Conservation (phyloP, 768 basidiomycete species). For the Trametopsis cervina region DNA sequence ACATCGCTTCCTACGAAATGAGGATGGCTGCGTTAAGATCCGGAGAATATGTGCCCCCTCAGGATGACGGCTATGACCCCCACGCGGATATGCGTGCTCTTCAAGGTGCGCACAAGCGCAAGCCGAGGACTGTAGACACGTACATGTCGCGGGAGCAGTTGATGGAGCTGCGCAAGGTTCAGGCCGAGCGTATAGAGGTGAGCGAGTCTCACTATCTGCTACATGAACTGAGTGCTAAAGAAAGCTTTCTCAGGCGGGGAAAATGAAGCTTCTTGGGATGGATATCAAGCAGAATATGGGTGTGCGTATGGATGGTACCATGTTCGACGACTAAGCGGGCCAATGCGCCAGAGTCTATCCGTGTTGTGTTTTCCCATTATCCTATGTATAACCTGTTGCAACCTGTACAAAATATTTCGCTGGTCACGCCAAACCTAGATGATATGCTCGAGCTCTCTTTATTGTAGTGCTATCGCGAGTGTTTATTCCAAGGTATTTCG, state of each 20-base stretch:
- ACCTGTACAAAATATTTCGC: too few species aligned
- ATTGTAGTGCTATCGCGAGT: too few species aligned
- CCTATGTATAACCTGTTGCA: background rate
- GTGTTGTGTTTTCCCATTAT: background rate
- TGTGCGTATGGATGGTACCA: constrained; percentile 75
- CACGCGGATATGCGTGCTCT: constrained; percentile 78
- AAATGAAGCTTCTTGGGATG: constrained; percentile 86
- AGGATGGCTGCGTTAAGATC: constrained; percentile 80
- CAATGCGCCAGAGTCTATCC: too few species aligned
- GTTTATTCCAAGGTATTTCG: too few species aligned
- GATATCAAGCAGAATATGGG: constrained; percentile 81
- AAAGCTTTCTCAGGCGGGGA: constrained; percentile 50
- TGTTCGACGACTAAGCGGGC: constrained; percentile 50
- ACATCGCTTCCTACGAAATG: constrained; percentile 78
- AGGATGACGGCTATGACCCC: constrained; percentile 74
- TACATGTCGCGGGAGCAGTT: constrained; percentile 77
- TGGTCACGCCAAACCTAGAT: too few species aligned
- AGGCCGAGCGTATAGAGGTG: constrained; percentile 81
- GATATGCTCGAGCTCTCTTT: too few species aligned
- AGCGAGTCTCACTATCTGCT: constrained; percentile 10
- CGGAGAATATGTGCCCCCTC: constrained; percentile 75
- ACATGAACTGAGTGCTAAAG: background rate
- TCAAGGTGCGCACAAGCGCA: constrained; percentile 62
- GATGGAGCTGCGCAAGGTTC: constrained; percentile 72
- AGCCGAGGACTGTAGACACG: constrained; percentile 57